Conservation (phyloP, 106 monocot genomes). For the Phalaenopsis equestris region DNA sequence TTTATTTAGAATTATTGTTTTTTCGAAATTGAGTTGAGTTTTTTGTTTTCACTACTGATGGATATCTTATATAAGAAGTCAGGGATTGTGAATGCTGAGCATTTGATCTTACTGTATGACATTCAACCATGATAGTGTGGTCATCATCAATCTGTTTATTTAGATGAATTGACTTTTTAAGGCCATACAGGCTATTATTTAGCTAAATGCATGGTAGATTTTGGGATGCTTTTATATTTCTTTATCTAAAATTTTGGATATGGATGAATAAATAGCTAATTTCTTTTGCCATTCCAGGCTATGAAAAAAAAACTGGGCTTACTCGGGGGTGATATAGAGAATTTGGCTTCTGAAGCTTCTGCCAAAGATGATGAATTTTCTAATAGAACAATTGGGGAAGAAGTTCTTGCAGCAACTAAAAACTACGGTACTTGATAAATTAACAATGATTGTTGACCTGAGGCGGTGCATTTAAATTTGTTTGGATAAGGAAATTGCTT, state of each 20-base stretch:
- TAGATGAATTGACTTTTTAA: not conserved
- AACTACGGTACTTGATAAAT: slow-evolving; percentile 34
- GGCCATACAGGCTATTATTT: not conserved
- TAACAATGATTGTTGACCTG: not conserved
- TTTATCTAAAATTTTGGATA: not conserved
- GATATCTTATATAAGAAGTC: too few species aligned
- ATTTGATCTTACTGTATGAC: not conserved
- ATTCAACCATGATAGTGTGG: not conserved
- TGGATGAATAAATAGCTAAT: not conserved
- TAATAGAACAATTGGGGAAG: slow-evolving; percentile 24
- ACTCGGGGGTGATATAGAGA: slow-evolving; percentile 25
- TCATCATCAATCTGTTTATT: not conserved
- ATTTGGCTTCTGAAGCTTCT: slow-evolving; percentile 27
- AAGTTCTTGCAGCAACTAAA: slow-evolving; percentile 24
- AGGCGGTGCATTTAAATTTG: not conserved
- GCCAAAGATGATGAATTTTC: slow-evolving; percentile 22
- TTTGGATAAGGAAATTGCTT: not conserved
- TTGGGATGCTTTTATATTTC: not conserved
- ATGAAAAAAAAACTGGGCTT: slow-evolving; percentile 74
- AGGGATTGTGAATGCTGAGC: not conserved
- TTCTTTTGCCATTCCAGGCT: slow-evolving; percentile 38
- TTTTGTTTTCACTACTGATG: too few species aligned
- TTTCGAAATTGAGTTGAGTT: too few species aligned
- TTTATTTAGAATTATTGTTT: not conserved
- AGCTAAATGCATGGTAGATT: not conserved